Percentiles rank a stretch among this genome's conserved stretches.
Conservation (phyloP, 441 rosid genomes). For the Sinapis alba region DNA sequence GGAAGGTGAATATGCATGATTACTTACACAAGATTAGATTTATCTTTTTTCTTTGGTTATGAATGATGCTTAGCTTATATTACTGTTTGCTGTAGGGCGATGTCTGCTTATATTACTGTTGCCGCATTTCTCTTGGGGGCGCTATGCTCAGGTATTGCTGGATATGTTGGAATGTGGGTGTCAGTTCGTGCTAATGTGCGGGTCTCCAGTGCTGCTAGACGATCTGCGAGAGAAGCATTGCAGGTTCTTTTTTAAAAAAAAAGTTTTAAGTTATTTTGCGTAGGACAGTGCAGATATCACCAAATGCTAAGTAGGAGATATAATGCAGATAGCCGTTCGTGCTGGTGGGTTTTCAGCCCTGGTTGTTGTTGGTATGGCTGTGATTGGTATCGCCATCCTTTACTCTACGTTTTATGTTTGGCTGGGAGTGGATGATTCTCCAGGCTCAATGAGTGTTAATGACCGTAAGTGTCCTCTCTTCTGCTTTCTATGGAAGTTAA, state of each 20-base stretch:
- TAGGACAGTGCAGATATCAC: not conserved
- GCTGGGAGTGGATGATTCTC: conserved; percentile 85
- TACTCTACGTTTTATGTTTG: conserved; percentile 88
- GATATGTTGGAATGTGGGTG: conserved; percentile 99
- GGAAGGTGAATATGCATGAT: conserved; percentile 66
- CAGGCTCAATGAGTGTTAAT: conserved; percentile 86
- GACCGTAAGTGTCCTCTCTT: conserved; percentile 78
- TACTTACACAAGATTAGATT: conserved; percentile 6
- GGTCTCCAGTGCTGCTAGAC: conserved; percentile 97
- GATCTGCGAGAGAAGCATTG: conserved; percentile 98
- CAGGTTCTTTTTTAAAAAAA: conserved; percentile 70
- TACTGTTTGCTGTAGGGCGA: conserved; percentile 59
- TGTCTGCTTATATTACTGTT: conserved; percentile 89
- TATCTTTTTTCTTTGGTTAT: conserved; percentile 5
- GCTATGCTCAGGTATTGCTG: conserved; percentile 92
- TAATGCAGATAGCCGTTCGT: conserved; percentile 86
- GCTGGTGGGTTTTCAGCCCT: conserved; percentile 99
- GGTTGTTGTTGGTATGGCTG: conserved; percentile 99
- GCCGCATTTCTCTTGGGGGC: conserved; percentile 97
- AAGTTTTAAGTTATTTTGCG: conserved; percentile 6
- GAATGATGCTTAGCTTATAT: conserved; percentile 27
- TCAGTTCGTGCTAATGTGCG: conserved; percentile 99
- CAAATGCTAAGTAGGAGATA: conserved; percentile 27
- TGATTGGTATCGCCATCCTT: conserved; percentile 92
- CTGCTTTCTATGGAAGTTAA: conserved; percentile 16